Base-by-base conservation (phyloP, 129 eudicot species). In the Artemisia argyi region DNA sequence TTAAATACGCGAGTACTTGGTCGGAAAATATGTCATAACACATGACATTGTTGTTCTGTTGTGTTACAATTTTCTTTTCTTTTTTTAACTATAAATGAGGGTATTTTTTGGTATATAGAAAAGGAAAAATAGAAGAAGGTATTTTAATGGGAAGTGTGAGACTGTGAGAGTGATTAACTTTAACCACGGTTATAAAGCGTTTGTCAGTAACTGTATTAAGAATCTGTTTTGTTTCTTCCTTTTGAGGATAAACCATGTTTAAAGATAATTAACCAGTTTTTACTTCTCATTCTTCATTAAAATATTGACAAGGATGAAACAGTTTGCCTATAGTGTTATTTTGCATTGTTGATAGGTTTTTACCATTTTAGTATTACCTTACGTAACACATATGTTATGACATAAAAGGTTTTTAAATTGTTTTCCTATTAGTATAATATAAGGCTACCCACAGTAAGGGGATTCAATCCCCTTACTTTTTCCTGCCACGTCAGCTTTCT, bases 131-230 rank as follows among this genome's bases (percentile, higher is more conserved):
- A 35, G 42, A 28, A 35, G 42, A 28, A 26, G 46, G 65, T 3
- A 3, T 51, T 51, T 52, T 14, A 13, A 78, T 68, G 56, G 75
- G 3, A 78, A 5, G 15, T 8, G 69, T 22, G 14, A 46, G 61
- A 5, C 11, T 8, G 69, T 22, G 14, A 46, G 61, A n/a, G 69
- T 28, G 53, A 17, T 64, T 60, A 79, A 66, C 81, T 74, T 81
- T 81, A 76, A 80, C 84, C 88, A 78, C 80, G 80, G 84, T 75
- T 71, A 67, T 74, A 74, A 73, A 79, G 79, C 71, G 19, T 58
- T 79, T 79, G 82, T 57, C 74, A 39, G 60, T 22, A 16, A 42
- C 46, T 68, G 10, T 60, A 55, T 75, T 14, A 42, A 44, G 76
- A 60, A n/a, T 72, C 76, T 58, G 13, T 26, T 72, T 72, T 19